These are phyloP conservation scores for Emericellopsis atlantica DNA, from an alignment of 2,329 filamentous ascomycete genomes.

Conservation along the genomic window DNA sequence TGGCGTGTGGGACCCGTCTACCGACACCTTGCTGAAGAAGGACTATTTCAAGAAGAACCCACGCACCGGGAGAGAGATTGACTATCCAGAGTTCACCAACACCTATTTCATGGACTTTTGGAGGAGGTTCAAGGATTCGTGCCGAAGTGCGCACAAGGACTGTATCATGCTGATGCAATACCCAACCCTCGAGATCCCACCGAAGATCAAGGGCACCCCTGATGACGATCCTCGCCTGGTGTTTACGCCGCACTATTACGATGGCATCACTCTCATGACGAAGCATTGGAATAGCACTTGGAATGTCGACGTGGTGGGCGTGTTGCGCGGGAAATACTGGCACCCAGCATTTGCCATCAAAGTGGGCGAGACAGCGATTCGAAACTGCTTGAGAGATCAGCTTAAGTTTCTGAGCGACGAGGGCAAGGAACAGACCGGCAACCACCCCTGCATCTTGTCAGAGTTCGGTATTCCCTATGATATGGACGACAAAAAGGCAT, in stretches of 20 bases:
- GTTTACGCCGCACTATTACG: slow-evolving; percentile 93
- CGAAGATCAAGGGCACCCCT: slow-evolving; percentile 69
- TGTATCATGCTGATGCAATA: slow-evolving; percentile 86
- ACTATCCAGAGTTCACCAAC: slow-evolving; percentile 82
- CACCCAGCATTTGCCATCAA: slow-evolving; percentile 87
- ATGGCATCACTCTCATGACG: slow-evolving; percentile 90
- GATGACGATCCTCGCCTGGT: slow-evolving; percentile 87
- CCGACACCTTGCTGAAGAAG: slow-evolving; percentile 65
- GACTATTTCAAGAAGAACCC: slow-evolving; percentile 82
- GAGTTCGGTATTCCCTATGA: slow-evolving; percentile 98
- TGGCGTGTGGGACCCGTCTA: slow-evolving; percentile 79
- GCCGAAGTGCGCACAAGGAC: slow-evolving; percentile 64
- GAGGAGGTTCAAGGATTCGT: slow-evolving; percentile 59
- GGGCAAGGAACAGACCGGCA: slow-evolving; percentile 76
- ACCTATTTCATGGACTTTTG: slow-evolving; percentile 84
- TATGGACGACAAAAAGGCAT: slow-evolving; percentile 94
- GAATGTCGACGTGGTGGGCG: slow-evolving; percentile 92
- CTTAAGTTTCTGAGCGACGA: slow-evolving; percentile 73
- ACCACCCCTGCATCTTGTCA: slow-evolving; percentile 79
- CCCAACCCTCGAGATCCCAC: slow-evolving; percentile 83
- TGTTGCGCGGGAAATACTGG: slow-evolving; percentile 78
- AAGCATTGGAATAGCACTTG: slow-evolving; percentile 98
- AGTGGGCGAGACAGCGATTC: slow-evolving; percentile 83
- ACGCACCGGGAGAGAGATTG: slow-evolving; percentile 55
- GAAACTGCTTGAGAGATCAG: slow-evolving; percentile 86